Percentiles rank a stretch among this genome's conserved stretches.
Evolutionary conservation across 345 rosid genomes (phyloP).

Genomic region (Bruguiera parviflora): DNA sequence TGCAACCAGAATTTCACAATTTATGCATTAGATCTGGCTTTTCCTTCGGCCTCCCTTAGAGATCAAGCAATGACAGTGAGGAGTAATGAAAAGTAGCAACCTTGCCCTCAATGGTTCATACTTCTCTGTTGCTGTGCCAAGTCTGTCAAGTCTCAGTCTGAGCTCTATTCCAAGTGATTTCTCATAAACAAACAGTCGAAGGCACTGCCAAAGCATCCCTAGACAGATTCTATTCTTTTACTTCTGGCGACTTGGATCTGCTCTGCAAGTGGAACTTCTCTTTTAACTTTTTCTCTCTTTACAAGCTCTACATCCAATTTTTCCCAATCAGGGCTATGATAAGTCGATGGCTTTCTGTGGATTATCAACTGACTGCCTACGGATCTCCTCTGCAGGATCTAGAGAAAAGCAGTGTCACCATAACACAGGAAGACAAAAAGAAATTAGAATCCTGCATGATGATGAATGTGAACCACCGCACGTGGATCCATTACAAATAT

Average conservation of each 20-base stretch:
- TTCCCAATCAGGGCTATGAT: conserved; percentile 48
- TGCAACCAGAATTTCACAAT: too few relatives aligned
- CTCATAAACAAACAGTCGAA: conserved; percentile 13
- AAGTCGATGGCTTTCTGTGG: conserved; percentile 26
- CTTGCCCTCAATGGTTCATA: background rate
- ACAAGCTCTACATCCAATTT: conserved; percentile 52
- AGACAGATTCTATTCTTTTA: conserved; percentile 34
- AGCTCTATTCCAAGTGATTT: background rate
- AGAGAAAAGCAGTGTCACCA: background rate
- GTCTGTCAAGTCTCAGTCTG: background rate
- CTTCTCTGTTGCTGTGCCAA: background rate
- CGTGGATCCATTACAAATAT: background rate
- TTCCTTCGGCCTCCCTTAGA: background rate
- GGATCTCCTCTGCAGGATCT: conserved; percentile 66
- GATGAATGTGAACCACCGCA: background rate
- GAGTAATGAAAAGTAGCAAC: background rate
- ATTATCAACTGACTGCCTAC: conserved; percentile 26
- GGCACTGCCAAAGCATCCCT: conserved; percentile 25
- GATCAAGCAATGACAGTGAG: background rate
- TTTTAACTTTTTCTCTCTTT: conserved; percentile 49
- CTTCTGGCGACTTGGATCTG: conserved; percentile 74
- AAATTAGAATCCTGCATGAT: too few relatives aligned
- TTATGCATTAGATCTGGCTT: too few relatives aligned
- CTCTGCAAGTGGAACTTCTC: conserved; percentile 66
- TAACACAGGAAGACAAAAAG: background rate